A percentile compares a stretch with the other conserved stretches of the same genome.
phyloP scores from a whole-genome alignment of 2,329 filamentous ascomycete genomes.

The Coleophoma cylindrospora region DNA sequence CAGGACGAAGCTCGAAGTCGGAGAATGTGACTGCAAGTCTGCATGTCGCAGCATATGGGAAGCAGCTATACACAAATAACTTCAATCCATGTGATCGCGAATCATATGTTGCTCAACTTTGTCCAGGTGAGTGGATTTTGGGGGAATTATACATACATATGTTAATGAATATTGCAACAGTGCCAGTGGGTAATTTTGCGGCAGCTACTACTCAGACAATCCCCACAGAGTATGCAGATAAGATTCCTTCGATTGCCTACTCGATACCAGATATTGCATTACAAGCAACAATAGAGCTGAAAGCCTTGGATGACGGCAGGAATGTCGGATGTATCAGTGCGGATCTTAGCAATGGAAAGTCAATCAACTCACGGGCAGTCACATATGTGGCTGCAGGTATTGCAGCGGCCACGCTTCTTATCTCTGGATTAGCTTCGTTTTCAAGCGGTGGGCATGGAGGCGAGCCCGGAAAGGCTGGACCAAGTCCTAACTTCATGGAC shows the following conservation, averaged over 20 bases:
- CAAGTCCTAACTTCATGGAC: slow-evolving; percentile 77
- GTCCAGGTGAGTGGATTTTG: slow-evolving; percentile 56
- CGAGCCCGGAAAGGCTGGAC: slow-evolving; percentile 50
- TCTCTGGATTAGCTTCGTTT: slow-evolving; percentile 68
- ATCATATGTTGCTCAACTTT: slow-evolving; percentile 66
- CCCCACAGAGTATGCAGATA: slow-evolving; percentile 59
- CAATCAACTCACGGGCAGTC: slow-evolving; percentile 65
- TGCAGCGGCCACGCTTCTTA: slow-evolving; percentile 70
- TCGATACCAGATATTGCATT: slow-evolving; percentile 82
- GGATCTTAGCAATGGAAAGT: slow-evolving; percentile 78
- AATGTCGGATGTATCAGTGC: slow-evolving; percentile 77
- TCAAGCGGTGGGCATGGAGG: slow-evolving; percentile 47
- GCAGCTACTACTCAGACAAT: slow-evolving; percentile 67
- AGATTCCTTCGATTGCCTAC: slow-evolving; percentile 84
- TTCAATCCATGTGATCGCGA: slow-evolving; percentile 73
- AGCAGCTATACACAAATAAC: slow-evolving; percentile 65
- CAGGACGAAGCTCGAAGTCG: slow-evolving; percentile 63
- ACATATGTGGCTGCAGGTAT: slow-evolving; percentile 77
- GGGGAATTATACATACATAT: background rate
- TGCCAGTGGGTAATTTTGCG: slow-evolving; percentile 66
- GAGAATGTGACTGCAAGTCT: slow-evolving; percentile 77
- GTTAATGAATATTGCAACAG: slow-evolving; percentile 31
- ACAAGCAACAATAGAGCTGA: slow-evolving; percentile 70
- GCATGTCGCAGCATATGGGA: slow-evolving; percentile 76
- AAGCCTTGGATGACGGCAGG: slow-evolving; percentile 47